Evolutionary conservation across 805 yeast genomes (phyloP), one percentile per base, ranked within the genome.

Genomic region (Saturnispora zaruensis): DNA sequence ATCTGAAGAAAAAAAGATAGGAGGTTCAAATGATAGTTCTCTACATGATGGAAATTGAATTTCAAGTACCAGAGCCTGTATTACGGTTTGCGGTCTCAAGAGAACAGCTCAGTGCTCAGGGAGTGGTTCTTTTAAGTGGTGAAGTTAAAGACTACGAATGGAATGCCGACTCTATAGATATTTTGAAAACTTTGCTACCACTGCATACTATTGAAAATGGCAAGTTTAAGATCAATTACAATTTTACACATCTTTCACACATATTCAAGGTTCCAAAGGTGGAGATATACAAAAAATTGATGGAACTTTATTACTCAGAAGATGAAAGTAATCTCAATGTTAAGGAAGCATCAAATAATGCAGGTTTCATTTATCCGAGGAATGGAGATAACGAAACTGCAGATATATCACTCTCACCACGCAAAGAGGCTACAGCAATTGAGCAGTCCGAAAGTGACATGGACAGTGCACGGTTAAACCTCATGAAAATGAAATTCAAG

Each of bases 261-360:
- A 32, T 34, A 5, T 34, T 62, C 6, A 42, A 48, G 1, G 33
- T 55, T 9, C 50, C 47, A 6, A 60, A 57, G 43, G 36, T 21
- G 1, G 45, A 43, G 5, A 54, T 63, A 9, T 60, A 54, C 41
- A 40, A 46, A n/a, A 61, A 63, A 46, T 7, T 63, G 9, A 57
- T 61, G 21, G 65, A 60, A 45, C 30, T 61, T 21, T 59, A 57
- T 43, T 53, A 54, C 41, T 24, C 26, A 6, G 33, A 34, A 2
- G 50, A 34, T 21, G 41, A 42, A 13, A 8, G 18, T 8, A 41
- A 32, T 6, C 8, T 20, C 21, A 2, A 18, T 18, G 23, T 20
- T 36, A 7, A 36, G 7, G 13, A 11, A 2, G 14, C 20, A n/a
- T 7, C 21, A 36, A 36, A 36, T 6, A 7, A 14, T 36, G 9